Evolutionary conservation across 2,329 filamentous ascomycete genomes (phyloP).

Genomic region (Aspergillus eucalypticola): DNA sequence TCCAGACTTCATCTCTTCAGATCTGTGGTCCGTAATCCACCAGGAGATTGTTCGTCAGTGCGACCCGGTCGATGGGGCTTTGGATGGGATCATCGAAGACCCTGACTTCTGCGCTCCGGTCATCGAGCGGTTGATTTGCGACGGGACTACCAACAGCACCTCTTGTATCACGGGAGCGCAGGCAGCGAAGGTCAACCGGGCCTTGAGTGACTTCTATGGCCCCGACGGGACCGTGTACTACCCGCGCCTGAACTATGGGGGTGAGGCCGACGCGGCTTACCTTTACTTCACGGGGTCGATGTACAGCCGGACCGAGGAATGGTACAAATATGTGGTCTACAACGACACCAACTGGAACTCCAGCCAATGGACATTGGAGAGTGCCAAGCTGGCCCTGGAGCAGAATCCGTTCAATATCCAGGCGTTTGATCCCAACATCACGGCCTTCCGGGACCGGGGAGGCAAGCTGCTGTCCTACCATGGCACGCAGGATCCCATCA

Average conservation of each 20-base stretch:
- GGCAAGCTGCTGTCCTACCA: conserved; percentile 48
- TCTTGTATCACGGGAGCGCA: conserved; percentile 49
- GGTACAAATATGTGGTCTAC: conserved; percentile 48
- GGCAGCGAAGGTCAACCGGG: conserved; percentile 34
- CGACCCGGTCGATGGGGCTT: conserved; percentile 33
- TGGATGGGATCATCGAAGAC: conserved; percentile 42
- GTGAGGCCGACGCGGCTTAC: conserved; percentile 6
- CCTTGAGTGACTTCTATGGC: conserved; percentile 10
- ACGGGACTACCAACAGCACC: conserved; percentile 24
- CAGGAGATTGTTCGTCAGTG: conserved; percentile 40
- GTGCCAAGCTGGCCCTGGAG: conserved; percentile 38
- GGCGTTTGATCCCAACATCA: conserved; percentile 51
- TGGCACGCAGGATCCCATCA: conserved; percentile 51
- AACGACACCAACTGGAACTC: conserved; percentile 42
- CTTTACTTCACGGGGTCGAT: conserved; percentile 14
- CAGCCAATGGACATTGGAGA: conserved; percentile 39
- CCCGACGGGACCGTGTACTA: conserved; percentile 34
- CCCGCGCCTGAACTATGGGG: conserved; percentile 15
- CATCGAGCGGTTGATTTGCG: conserved; percentile 36
- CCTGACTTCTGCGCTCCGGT: conserved; percentile 37
- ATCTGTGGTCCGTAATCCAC: conserved; percentile 43
- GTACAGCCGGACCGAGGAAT: conserved; percentile 12
- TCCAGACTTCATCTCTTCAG: conserved; percentile 50
- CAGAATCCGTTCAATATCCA: conserved; percentile 53
- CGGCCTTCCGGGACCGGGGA: conserved; percentile 46